Evolutionary conservation across 1,139 yeast species (phyloP), one percentile per base, ranked within the genome.

Genomic region (Taphrina deformans): DNA sequence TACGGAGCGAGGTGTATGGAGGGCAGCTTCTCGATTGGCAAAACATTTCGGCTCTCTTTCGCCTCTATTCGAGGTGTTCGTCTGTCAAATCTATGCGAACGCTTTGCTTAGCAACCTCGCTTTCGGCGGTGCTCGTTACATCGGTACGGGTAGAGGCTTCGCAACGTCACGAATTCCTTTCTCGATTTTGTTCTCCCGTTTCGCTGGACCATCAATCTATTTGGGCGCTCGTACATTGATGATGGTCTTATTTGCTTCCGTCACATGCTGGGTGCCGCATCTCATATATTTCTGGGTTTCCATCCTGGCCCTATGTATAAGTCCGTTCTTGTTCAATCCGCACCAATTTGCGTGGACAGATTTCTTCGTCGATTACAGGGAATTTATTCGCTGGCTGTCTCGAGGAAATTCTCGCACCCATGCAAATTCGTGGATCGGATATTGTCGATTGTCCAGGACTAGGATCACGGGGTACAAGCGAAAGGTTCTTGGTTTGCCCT

Each of bases 381-480:
- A 93, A 78, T 93, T 86, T 79, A 89, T 95, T 75, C 87, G 99
- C 81, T 93, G 99, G 99, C 81, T 93, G 77, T 89, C 97, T 33
- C 89, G 99, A 81, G 99, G 99, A 84, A 95, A 95, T 81, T 88
- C 95, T 74, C 90, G 92, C 79, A 93, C 97, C 93, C 99, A 95
- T 80, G 88, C 96, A 82, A 93, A 93, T 82, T 95, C 99, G 16
- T 93, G 99, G 99, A 92, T 95, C 77, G 99, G 98, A 70, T 93
- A 91, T 77, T 89, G 92, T 70, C 87, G 98, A 79, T 84, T 92
- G 80, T 85, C 96, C 21, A 88, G 99, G 84, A 90, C 99, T 55
- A 89, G 98, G 80, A 83, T 93, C 71, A 93, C 99, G 71, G 99
- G 99, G 83, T 92, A 89, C 88, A 93, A 93, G 85, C 85, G 97